Evolutionary conservation across 805 yeast genomes (phyloP).

Genomic region (Alloascoidea hylecoeti): DNA sequence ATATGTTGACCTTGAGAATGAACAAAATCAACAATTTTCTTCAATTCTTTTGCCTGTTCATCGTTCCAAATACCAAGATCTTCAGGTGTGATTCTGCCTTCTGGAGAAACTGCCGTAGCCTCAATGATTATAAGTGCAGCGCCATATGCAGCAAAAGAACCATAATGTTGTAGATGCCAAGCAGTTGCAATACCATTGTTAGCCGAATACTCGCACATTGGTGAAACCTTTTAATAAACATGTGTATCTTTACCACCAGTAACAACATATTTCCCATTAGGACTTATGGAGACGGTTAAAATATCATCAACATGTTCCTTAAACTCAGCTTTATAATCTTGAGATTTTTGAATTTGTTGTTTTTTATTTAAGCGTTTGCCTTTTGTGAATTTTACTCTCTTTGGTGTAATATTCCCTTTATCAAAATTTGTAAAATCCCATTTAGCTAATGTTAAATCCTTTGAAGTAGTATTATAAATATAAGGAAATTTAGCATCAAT

Average conservation of each 20-base stretch:
- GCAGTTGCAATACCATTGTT: too few species aligned
- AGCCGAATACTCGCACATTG: too few species aligned
- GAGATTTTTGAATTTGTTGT: slow-evolving; percentile 11
- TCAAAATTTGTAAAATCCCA: slow-evolving; percentile 49
- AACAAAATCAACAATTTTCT: slow-evolving; percentile 24
- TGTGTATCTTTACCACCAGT: slow-evolving; percentile 85
- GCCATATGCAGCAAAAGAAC: slow-evolving; percentile 30
- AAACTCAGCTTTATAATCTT: slow-evolving; percentile 29
- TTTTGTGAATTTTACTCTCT: slow-evolving; percentile 48
- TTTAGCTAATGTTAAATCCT: slow-evolving; percentile 67
- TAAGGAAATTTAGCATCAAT: slow-evolving; percentile 42
- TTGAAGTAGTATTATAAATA: slow-evolving; percentile 70
- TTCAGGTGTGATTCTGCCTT: slow-evolving; percentile 26
- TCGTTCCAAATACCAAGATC: slow-evolving; percentile 38
- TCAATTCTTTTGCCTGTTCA: slow-evolving; percentile 27
- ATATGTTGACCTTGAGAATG: slow-evolving; percentile 25
- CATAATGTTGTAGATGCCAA: too few species aligned
- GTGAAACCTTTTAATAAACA: too few species aligned
- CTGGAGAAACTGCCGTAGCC: slow-evolving; percentile 24
- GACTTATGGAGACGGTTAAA: slow-evolving; percentile 65
- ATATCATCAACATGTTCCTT: slow-evolving; percentile 74
- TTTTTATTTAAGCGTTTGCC: slow-evolving; percentile 22
- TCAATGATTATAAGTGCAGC: slow-evolving; percentile 35
- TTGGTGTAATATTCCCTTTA: slow-evolving; percentile 41
- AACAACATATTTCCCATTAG: slow-evolving; percentile 78